phyloP scores from a whole-genome alignment of 352 stramenopile genomes.

The Pythium phragmitis region DNA sequence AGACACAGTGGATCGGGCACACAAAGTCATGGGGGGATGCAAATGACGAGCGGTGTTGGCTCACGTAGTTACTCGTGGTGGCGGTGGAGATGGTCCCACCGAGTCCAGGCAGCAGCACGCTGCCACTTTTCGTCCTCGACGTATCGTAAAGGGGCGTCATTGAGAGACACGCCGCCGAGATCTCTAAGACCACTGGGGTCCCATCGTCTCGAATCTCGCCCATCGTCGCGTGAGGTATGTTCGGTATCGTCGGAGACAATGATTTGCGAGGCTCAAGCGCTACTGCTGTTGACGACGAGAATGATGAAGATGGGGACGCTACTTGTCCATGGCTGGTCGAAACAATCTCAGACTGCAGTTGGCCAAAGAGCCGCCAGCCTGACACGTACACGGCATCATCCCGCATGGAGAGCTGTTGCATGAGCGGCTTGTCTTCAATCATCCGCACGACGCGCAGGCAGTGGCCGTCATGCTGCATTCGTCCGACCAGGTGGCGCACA shows the following conservation, averaged over 20 bases:
- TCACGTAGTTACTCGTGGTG: slow-evolving; percentile 11
- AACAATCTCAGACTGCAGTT: slow-evolving; percentile 25
- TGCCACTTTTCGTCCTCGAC: too few relatives aligned
- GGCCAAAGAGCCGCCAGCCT: slow-evolving; percentile 17
- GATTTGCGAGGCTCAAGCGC: slow-evolving; percentile 10
- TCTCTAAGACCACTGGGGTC: slow-evolving; percentile 23
- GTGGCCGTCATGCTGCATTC: slow-evolving; percentile 30
- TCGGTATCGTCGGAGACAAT: neutral
- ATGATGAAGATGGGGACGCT: neutral
- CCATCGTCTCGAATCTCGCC: slow-evolving; percentile 16
- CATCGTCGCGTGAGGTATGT: neutral
- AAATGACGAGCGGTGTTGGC: slow-evolving; percentile 1
- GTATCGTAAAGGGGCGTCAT: neutral
- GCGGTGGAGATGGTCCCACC: neutral
- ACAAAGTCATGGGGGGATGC: slow-evolving; percentile 19
- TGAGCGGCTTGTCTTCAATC: slow-evolving; percentile 35
- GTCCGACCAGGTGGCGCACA: slow-evolving; percentile 42
- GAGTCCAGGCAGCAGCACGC: neutral
- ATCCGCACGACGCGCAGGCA: slow-evolving; percentile 43
- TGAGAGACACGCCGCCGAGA: slow-evolving; percentile 16
- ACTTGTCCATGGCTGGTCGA: neutral
- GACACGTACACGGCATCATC: slow-evolving; percentile 22
- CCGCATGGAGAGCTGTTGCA: slow-evolving; percentile 3
- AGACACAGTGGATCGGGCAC: slow-evolving; percentile 16
- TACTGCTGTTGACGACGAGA: neutral